Evolutionary conservation across 148 eudicot genomes (phyloP).

Genomic region (Silene conica): DNA sequence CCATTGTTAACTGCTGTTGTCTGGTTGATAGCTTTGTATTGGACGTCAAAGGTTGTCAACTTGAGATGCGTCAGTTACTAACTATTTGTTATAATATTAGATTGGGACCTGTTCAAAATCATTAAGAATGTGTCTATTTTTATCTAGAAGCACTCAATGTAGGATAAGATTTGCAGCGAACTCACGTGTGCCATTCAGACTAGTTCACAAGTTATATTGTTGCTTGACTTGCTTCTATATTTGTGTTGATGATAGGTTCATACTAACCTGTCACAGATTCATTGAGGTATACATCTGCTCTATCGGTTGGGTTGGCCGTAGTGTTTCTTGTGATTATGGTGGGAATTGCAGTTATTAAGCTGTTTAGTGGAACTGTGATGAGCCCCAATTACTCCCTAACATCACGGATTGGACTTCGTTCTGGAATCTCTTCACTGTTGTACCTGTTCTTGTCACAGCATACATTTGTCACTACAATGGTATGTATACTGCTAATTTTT

Average conservation of each 20-base stretch:
- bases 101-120: too few species aligned
- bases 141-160: neutral
- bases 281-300: constrained; percentile 56
- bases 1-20: neutral
- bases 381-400: constrained; percentile 57
- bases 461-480: constrained; percentile 77
- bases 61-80: constrained; percentile 4
- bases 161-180: neutral
- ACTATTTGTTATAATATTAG: neutral
- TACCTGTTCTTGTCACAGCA: constrained; percentile 77
- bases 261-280: constrained; percentile 48
- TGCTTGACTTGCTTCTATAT: neutral
- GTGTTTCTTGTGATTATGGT: constrained; percentile 57
- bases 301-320: constrained; percentile 64
- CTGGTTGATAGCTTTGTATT: neutral
- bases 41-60: neutral
- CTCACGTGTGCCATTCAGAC: neutral
- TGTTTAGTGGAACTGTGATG: constrained; percentile 37
- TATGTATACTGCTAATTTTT: constrained; percentile 24
- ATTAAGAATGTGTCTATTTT: neutral
- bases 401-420: constrained; percentile 44
- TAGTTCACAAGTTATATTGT: too few species aligned
- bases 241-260: neutral
- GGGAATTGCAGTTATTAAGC: constrained; percentile 47
- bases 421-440: constrained; percentile 67